A percentile compares a stretch with the other conserved stretches of the same genome.
phyloP scores from a whole-genome alignment of 257 asterid species.

The Solanum tarijense region DNA sequence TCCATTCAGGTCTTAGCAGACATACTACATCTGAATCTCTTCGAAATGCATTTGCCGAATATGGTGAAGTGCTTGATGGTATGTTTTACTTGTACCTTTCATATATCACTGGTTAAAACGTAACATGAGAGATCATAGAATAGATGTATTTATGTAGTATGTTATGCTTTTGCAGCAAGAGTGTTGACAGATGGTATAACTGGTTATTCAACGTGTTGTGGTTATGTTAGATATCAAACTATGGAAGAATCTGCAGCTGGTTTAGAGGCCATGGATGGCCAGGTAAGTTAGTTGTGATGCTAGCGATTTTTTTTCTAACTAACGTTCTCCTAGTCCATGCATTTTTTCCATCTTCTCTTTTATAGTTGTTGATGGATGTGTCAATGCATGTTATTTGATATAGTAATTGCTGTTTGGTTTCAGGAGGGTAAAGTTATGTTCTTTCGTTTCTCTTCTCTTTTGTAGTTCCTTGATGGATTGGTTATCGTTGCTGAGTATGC shows the following conservation, averaged over 20 bases:
- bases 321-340: not conserved
- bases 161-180: slow-evolving; percentile 47
- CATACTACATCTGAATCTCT: slow-evolving; percentile 86
- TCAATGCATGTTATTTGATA: not conserved
- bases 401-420: not conserved
- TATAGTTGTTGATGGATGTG: not conserved
- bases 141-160: not conserved
- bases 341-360: not conserved
- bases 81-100: not conserved
- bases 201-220: slow-evolving; percentile 88
- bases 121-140: not conserved
- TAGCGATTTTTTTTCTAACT: not conserved
- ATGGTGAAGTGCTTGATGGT: slow-evolving; percentile 72
- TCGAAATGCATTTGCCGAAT: slow-evolving; percentile 55
- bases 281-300: slow-evolving; percentile 30
- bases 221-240: slow-evolving; percentile 66
- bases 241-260: slow-evolving; percentile 62
- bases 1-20: slow-evolving; percentile 72
- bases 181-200: slow-evolving; percentile 72
- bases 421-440: not conserved
- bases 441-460: not conserved
- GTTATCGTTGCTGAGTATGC: slow-evolving; percentile 82
- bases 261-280: slow-evolving; percentile 80
- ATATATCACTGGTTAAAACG: not conserved
- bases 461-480: slow-evolving; percentile 82